Evolutionary conservation across 768 basidiomycete species (phyloP).

Genomic region (Lyophyllum atratum): DNA sequence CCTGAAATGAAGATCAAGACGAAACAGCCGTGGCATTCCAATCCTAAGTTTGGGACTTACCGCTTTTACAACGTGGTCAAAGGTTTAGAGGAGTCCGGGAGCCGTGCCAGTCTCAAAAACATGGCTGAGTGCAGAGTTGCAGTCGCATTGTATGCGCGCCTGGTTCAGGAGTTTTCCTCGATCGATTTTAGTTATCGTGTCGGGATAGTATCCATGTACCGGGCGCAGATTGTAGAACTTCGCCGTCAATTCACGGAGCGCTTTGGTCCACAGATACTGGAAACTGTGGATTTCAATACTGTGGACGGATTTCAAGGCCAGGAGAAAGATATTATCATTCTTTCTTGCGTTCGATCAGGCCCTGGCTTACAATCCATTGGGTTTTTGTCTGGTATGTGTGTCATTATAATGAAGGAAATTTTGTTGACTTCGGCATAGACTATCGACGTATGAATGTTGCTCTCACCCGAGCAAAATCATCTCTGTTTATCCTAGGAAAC

Average conservation of each 20-base stretch:
- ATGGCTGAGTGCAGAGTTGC: conserved; percentile 72
- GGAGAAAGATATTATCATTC: conserved; percentile 97
- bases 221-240: conserved; percentile 82
- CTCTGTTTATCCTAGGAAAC: conserved; percentile 92
- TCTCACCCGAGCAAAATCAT: conserved; percentile 92
- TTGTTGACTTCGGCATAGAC: conserved; percentile 41
- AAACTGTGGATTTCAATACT: conserved; percentile 89
- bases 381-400: conserved; percentile 73
- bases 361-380: conserved; percentile 82
- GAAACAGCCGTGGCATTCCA: conserved; percentile 79
- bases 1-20: conserved; percentile 88
- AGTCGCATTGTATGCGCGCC: conserved; percentile 70
- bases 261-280: conserved; percentile 72
- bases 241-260: conserved; percentile 64
- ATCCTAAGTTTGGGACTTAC: conserved; percentile 80
- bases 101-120: conserved; percentile 75
- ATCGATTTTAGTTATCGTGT: conserved; percentile 45
- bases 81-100: conserved; percentile 65
- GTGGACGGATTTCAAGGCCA: conserved; percentile 99
- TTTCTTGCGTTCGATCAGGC: conserved; percentile 95
- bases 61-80: conserved; percentile 81
- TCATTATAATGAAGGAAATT: not conserved
- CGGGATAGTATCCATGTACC: conserved; percentile 90
- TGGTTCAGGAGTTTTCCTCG: conserved; percentile 62
- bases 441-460: conserved; percentile 97